Percentiles rank a stretch among this genome's conserved stretches.
phyloP scores from a whole-genome alignment of 306 rosid species.

The Dryas drummondii region DNA sequence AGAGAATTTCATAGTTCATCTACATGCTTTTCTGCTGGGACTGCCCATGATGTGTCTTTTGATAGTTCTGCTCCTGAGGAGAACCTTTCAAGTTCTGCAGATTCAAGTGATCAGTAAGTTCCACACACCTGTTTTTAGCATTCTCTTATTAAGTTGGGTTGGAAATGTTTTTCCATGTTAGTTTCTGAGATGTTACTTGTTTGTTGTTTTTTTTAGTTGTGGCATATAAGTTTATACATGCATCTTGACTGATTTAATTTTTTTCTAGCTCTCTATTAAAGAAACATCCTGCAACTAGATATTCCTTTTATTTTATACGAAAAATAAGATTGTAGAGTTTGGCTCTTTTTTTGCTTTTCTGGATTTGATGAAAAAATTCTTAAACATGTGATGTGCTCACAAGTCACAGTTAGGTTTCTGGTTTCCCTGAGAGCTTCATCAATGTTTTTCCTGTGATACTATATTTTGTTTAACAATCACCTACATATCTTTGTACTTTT shows the following conservation, averaged over 20 bases:
- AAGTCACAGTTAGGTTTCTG: background rate
- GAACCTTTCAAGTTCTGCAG: slow-evolving; percentile 49
- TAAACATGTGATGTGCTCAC: background rate
- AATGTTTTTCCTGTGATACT: background rate
- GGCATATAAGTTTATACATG: background rate
- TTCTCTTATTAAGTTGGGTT: background rate
- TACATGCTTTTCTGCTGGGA: slow-evolving; percentile 52
- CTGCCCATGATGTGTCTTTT: slow-evolving; percentile 68
- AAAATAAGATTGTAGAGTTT: background rate
- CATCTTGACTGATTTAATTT: background rate
- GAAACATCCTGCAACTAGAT: background rate
- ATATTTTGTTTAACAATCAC: background rate
- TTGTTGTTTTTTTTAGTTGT: background rate
- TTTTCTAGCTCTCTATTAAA: background rate
- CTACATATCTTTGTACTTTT: background rate
- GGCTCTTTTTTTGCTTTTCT: background rate
- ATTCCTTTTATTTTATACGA: background rate
- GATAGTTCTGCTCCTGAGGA: slow-evolving; percentile 72
- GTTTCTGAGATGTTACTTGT: background rate
- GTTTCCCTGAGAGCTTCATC: background rate
- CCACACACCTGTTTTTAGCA: slow-evolving; percentile 1
- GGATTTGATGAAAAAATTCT: background rate
- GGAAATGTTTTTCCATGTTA: slow-evolving; percentile 2
- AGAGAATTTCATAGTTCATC: slow-evolving; percentile 62
- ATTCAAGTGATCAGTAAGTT: slow-evolving; percentile 74